Conservation (phyloP, 352 stramenopile genomes). For the Globisporangium okanoganense region DNA sequence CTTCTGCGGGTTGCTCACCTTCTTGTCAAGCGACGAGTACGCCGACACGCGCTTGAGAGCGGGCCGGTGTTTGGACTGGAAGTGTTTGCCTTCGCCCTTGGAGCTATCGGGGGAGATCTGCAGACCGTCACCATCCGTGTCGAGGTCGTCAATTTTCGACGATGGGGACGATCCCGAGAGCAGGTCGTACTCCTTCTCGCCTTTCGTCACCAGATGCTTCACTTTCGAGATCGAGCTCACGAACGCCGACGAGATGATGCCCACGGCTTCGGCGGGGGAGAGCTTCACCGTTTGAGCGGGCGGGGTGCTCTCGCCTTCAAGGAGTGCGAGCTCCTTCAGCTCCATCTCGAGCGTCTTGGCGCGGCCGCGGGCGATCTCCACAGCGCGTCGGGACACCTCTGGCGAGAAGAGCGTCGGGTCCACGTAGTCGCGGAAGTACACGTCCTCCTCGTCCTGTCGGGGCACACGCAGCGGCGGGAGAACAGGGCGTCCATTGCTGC, state of each 20-base stretch:
- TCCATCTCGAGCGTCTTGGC: constrained; percentile 69
- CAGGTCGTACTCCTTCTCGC: constrained; percentile 72
- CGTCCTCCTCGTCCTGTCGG: constrained; percentile 29
- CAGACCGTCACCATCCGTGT: constrained; percentile 77
- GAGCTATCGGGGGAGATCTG: constrained; percentile 73
- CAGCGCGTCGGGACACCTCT: constrained; percentile 74
- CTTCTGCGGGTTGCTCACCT: constrained; percentile 26
- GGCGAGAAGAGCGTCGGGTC: constrained; percentile 79
- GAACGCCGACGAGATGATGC: constrained; percentile 62
- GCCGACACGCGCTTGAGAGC: constrained; percentile 78
- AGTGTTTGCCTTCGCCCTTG: constrained; percentile 56
- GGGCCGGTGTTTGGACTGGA: constrained; percentile 42
- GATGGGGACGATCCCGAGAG: constrained; percentile 45
- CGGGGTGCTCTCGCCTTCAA: constrained; percentile 30
- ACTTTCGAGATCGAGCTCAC: constrained; percentile 50
- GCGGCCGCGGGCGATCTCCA: constrained; percentile 79
- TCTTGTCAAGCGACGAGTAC: constrained; percentile 52
- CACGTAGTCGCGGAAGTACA: constrained; percentile 50
- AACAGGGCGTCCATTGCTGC: constrained; percentile 13
- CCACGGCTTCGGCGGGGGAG: constrained; percentile 52
- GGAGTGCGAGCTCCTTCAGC: constrained; percentile 60
- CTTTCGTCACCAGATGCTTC: constrained; percentile 51
- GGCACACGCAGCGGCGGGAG: constrained; percentile 22
- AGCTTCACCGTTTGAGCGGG: constrained; percentile 26
- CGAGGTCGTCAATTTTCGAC: constrained; percentile 64